Conservation (phyloP, 345 rosid species). For the Conringia planisiliqua region DNA sequence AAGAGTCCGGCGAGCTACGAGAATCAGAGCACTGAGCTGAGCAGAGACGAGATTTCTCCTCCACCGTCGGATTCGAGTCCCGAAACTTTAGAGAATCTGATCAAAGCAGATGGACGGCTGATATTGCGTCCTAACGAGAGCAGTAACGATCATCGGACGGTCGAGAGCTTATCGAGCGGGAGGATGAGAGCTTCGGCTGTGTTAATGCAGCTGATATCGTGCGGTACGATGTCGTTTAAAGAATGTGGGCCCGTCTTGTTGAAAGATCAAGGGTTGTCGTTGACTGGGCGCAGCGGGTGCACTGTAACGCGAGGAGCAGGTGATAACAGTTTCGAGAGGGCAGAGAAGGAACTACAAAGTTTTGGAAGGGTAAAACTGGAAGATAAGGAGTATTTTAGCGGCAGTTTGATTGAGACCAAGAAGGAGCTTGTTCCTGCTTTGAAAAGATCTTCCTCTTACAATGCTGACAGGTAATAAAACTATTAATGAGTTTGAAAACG, state of each 20-base stretch:
- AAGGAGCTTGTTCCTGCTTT: constrained; percentile 49
- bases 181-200: constrained; percentile 72
- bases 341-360: constrained; percentile 27
- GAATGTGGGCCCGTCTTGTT: constrained; percentile 62
- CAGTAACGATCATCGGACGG: constrained; percentile 46
- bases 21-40: constrained; percentile 53
- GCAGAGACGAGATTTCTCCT: constrained; percentile 82
- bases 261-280: constrained; percentile 61
- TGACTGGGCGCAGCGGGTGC: constrained; percentile 47
- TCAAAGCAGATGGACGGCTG: constrained; percentile 78
- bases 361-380: constrained; percentile 60
- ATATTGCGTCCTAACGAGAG: constrained; percentile 30
- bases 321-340: constrained; percentile 5
- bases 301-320: constrained; percentile 52
- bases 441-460: constrained; percentile 81
- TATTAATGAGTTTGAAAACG: not conserved
- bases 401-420: constrained; percentile 85
- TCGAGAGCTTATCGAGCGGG: constrained; percentile 48
- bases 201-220: constrained; percentile 88
- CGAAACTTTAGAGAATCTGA: constrained; percentile 75
- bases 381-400: constrained; percentile 88
- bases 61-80: constrained; percentile 98
- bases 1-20: constrained; percentile 23
- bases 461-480: constrained; percentile 66
- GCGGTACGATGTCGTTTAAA: constrained; percentile 80